Percentiles rank a stretch among this genome's conserved stretches.
phyloP scores from a whole-genome alignment of 345 rosid genomes.

The Salix dunnii region DNA sequence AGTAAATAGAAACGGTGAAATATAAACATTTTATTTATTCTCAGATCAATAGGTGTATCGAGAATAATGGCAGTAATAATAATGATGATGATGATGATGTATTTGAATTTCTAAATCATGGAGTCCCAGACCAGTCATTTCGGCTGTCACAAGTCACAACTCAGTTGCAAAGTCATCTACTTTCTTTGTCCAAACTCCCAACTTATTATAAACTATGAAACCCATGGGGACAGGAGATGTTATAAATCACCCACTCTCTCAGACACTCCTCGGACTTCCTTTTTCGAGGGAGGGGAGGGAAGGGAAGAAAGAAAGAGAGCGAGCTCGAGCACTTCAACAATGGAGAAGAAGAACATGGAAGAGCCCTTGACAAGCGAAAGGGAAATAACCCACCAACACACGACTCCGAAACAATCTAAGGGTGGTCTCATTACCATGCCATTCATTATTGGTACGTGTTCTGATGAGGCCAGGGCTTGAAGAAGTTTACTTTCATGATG shows the following conservation, averaged over 20 bases:
- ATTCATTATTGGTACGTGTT: conserved; percentile 52
- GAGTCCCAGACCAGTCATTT: neutral
- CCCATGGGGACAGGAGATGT: conserved; percentile 27
- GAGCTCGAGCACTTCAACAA: conserved; percentile 8
- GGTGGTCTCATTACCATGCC: conserved; percentile 52
- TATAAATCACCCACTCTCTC: conserved; percentile 3
- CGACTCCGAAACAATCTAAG: conserved; percentile 16
- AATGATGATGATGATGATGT: neutral
- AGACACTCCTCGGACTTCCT: neutral
- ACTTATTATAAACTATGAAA: conserved; percentile 17
- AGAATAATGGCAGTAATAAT: neutral
- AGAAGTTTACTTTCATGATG: neutral
- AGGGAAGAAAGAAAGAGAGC: neutral
- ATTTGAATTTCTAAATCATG: neutral
- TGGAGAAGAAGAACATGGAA: conserved; percentile 40
- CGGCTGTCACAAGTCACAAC: conserved; percentile 16
- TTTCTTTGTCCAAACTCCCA: conserved; percentile 12
- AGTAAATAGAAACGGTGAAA: too few species aligned
- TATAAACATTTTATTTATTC: too few species aligned
- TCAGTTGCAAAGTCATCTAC: conserved; percentile 8
- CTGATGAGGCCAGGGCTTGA: neutral
- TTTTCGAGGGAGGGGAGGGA: conserved; percentile 12
- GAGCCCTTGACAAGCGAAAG: conserved; percentile 24
- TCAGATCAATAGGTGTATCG: too few species aligned
- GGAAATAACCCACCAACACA: conserved; percentile 18